phyloP scores from a whole-genome alignment of 2,329 filamentous ascomycete genomes.

The Aspergillus ibericus region DNA sequence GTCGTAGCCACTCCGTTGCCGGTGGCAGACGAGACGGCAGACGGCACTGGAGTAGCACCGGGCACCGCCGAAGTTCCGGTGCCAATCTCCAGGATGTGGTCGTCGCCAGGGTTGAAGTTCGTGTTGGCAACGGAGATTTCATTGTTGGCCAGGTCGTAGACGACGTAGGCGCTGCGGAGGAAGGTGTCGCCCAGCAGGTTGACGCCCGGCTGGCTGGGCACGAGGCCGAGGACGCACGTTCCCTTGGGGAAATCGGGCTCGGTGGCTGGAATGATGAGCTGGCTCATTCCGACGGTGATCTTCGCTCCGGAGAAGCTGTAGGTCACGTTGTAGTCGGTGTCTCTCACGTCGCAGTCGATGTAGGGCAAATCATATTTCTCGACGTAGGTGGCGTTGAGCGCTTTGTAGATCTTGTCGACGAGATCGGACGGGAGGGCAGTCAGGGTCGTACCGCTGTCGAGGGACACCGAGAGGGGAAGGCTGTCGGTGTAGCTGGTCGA shows the following conservation, averaged over 20 bases:
- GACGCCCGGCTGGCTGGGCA: slow-evolving; percentile 50
- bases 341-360: slow-evolving; percentile 57
- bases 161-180: slow-evolving; percentile 71
- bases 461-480: slow-evolving; percentile 60
- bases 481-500: slow-evolving; percentile 18
- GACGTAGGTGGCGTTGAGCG: slow-evolving; percentile 59
- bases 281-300: slow-evolving; percentile 12
- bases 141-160: slow-evolving; percentile 72
- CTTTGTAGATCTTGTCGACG: slow-evolving; percentile 53
- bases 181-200: slow-evolving; percentile 73
- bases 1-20: background rate
- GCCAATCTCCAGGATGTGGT: slow-evolving; percentile 54
- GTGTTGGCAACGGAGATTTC: slow-evolving; percentile 70
- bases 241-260: slow-evolving; percentile 36
- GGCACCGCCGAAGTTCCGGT: slow-evolving; percentile 50
- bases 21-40: background rate
- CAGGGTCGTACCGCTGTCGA: slow-evolving; percentile 70
- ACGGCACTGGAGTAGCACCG: slow-evolving; percentile 41
- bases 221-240: slow-evolving; percentile 67
- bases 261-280: slow-evolving; percentile 48
- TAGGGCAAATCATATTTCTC: slow-evolving; percentile 46
- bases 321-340: slow-evolving; percentile 55
- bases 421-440: slow-evolving; percentile 63
- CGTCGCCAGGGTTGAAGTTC: slow-evolving; percentile 56
- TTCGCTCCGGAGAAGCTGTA: slow-evolving; percentile 59